Evolutionary conservation across 2,329 filamentous ascomycete genomes (phyloP).

Genomic region (Fusarium bactridioides): DNA sequence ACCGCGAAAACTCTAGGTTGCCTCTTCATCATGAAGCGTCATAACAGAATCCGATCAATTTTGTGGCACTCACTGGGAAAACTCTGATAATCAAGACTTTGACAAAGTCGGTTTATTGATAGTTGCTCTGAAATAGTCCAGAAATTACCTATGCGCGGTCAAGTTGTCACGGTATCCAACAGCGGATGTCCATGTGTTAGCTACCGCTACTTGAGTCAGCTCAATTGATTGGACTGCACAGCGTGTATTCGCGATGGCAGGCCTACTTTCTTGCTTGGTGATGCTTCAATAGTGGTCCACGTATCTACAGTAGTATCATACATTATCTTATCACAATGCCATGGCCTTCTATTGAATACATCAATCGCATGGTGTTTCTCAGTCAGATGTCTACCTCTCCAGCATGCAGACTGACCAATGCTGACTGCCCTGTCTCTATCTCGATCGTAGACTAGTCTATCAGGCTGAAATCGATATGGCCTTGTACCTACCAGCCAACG

Average conservation of each 20-base stretch:
- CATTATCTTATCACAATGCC: background rate
- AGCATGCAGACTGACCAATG: background rate
- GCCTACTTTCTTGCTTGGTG: slow-evolving; percentile 14
- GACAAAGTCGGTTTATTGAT: background rate
- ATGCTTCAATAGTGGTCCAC: slow-evolving; percentile 5
- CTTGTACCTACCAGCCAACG: background rate
- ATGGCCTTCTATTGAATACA: background rate
- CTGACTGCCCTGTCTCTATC: background rate
- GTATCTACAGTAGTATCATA: slow-evolving; percentile 5
- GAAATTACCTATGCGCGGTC: too few relatives aligned
- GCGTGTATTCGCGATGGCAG: background rate
- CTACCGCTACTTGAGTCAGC: slow-evolving; percentile 21
- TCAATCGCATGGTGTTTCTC: background rate
- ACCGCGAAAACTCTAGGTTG: slow-evolving; percentile 20
- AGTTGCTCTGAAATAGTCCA: background rate
- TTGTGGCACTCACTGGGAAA: slow-evolving; percentile 27
- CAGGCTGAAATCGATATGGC: background rate
- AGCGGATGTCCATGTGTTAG: slow-evolving; percentile 3
- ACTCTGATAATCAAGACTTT: slow-evolving; percentile 2
- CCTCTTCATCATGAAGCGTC: slow-evolving; percentile 27
- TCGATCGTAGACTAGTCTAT: background rate
- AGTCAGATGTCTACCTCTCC: background rate
- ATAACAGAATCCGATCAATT: background rate
- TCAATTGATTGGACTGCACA: slow-evolving; percentile 12
- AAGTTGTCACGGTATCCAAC: slow-evolving; percentile 9